Conservation (phyloP, 352 stramenopile species). For the Lagenidium giganteum region DNA sequence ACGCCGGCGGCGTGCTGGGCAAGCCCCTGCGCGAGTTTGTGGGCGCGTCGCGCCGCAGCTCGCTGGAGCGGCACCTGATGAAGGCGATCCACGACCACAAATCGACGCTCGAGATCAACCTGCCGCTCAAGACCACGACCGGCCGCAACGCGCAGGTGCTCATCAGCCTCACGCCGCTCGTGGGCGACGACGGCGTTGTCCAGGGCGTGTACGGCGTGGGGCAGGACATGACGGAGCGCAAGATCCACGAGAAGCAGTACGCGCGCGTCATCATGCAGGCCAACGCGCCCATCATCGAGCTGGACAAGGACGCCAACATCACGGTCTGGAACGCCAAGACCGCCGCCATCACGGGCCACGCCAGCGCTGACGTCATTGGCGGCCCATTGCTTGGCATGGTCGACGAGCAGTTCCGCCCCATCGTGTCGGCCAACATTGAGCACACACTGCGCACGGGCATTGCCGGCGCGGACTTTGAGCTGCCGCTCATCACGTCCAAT, state of each 20-base stretch:
- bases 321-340: constrained; percentile 68
- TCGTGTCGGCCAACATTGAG: constrained; percentile 46
- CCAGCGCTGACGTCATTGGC: constrained; percentile 43
- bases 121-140: constrained; percentile 37
- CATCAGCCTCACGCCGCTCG: constrained; percentile 46
- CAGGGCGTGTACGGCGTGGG: constrained; percentile 56
- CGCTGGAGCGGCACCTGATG: constrained; percentile 21
- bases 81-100: constrained; percentile 30
- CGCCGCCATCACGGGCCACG: constrained; percentile 46
- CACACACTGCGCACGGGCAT: constrained; percentile 34
- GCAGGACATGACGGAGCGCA: constrained; percentile 48
- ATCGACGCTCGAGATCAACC: constrained; percentile 15
- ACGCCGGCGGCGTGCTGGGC: constrained; percentile 29
- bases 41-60: constrained; percentile 20
- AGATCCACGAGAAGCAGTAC: constrained; percentile 56
- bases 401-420: constrained; percentile 36
- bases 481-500: constrained; percentile 40
- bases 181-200: constrained; percentile 30
- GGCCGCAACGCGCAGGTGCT: constrained; percentile 41
- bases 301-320: constrained; percentile 68
- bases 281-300: constrained; percentile 74
- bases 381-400: constrained; percentile 42
- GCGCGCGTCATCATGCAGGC: constrained; percentile 69
- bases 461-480: constrained; percentile 42
- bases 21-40: constrained; percentile 32